Percentiles rank a stretch among this genome's conserved stretches.
phyloP scores from a whole-genome alignment of 768 basidiomycete species.

The Lentinula sp. region DNA sequence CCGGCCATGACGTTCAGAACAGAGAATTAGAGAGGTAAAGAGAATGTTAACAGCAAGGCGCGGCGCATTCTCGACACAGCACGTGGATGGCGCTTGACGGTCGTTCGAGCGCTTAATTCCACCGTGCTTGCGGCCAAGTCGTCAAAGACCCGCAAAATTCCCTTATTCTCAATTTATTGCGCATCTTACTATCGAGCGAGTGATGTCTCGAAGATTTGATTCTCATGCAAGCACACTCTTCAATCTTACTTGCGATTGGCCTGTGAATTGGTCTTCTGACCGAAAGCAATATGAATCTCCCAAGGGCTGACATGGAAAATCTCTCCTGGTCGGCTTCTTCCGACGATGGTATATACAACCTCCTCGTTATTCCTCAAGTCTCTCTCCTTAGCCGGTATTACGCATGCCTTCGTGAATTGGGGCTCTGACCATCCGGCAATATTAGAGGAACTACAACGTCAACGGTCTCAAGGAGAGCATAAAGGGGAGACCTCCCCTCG shows the following conservation, averaged over 20 bases:
- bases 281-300: not conserved
- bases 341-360: constrained; percentile 28
- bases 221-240: too few relatives aligned
- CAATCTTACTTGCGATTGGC: not conserved
- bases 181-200: too few relatives aligned
- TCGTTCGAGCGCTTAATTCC: too few relatives aligned
- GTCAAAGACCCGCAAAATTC: too few relatives aligned
- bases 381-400: constrained; percentile 51
- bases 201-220: too few relatives aligned
- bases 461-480: constrained; percentile 30
- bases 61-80: not conserved
- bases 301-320: not conserved
- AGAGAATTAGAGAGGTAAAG: not conserved
- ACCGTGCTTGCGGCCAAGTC: too few relatives aligned
- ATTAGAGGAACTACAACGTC: constrained; percentile 61
- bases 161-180: too few relatives aligned
- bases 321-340: not conserved
- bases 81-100: not conserved
- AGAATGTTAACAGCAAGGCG: not conserved
- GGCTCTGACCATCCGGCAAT: constrained; percentile 72
- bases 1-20: constrained; percentile 52
- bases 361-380: constrained; percentile 58
- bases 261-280: not conserved
- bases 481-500: constrained; percentile 32
- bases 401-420: constrained; percentile 71